Evolutionary conservation across 768 basidiomycete genomes (phyloP).

Genomic region (Naganishia friedmannii): DNA sequence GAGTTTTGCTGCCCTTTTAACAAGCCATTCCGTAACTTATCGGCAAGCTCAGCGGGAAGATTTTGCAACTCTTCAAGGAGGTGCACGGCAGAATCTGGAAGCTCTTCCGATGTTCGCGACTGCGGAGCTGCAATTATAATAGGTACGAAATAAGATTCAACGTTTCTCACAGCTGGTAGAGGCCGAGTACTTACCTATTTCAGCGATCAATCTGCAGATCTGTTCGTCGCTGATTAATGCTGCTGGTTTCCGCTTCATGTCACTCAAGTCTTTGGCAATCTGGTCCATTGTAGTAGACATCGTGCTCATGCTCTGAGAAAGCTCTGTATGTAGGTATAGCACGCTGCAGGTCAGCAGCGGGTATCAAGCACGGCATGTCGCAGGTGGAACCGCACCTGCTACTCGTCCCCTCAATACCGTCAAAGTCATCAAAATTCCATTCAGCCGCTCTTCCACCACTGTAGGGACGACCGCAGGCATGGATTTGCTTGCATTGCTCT

Average conservation of each 20-base stretch:
- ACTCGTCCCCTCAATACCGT: conserved; percentile 3
- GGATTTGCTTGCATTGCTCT: background rate
- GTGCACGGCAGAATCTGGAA: background rate
- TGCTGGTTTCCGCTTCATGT: background rate
- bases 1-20: background rate
- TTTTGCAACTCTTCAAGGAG: background rate
- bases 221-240: background rate
- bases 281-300: background rate
- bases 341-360: background rate
- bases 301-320: background rate
- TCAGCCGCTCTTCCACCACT: background rate
- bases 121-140: background rate
- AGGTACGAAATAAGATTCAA: too few relatives aligned
- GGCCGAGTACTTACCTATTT: background rate
- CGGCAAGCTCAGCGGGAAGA: background rate
- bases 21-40: background rate
- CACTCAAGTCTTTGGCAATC: background rate
- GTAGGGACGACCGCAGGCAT: too few relatives aligned
- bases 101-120: background rate
- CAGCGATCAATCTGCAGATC: background rate
- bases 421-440: background rate
- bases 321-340: background rate
- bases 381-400: background rate
- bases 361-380: background rate
- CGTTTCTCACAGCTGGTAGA: too few relatives aligned